phyloP scores from a whole-genome alignment of 768 basidiomycete species.

The Russula sp. region DNA sequence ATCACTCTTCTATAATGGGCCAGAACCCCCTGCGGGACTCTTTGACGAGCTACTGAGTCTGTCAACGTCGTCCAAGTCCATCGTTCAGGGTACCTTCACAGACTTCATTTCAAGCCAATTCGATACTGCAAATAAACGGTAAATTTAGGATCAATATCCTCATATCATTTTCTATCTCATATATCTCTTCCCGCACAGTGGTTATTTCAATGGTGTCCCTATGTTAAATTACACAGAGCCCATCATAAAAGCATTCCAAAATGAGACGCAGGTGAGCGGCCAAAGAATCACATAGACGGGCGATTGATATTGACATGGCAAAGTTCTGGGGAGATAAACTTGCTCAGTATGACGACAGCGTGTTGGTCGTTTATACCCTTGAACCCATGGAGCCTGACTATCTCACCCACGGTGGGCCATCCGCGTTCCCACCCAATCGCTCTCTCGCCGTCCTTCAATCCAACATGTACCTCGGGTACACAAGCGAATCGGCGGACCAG shows the following conservation, averaged over 20 bases:
- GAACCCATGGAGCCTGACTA: conserved; percentile 1
- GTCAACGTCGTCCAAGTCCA: background rate
- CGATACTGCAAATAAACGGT: background rate
- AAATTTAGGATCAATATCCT: background rate
- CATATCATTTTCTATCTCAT: background rate
- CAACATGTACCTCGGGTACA: background rate
- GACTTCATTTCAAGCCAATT: conserved; percentile 1
- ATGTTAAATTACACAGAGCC: background rate
- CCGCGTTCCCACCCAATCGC: conserved; percentile 6
- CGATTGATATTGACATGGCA: background rate
- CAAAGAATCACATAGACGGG: too few species aligned
- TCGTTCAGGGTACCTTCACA: background rate
- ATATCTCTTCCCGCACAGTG: background rate
- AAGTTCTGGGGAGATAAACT: conserved; percentile 5
- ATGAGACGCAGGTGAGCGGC: conserved; percentile 10
- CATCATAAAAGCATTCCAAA: background rate
- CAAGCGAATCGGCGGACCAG: background rate
- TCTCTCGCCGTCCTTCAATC: background rate
- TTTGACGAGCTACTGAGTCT: conserved; percentile 3
- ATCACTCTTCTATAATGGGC: too few species aligned
- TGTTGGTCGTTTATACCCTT: background rate
- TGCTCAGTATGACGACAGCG: background rate
- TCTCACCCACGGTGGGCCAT: conserved; percentile 2
- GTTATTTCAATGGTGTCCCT: background rate
- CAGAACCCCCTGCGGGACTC: too few species aligned